phyloP scores from a whole-genome alignment of 164 flowering plant species.

The Dillenia suffruticosa region DNA sequence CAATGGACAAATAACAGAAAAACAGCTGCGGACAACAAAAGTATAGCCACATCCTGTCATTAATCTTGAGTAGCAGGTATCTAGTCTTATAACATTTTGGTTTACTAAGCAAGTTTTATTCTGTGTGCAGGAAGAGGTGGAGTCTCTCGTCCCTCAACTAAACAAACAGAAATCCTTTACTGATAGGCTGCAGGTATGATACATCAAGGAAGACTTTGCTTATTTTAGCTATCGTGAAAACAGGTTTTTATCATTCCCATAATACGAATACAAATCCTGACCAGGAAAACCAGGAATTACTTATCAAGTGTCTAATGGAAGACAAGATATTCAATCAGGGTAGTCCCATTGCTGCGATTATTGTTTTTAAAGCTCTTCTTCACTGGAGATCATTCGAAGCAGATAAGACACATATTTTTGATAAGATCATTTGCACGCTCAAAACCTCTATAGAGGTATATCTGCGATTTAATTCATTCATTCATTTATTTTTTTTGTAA shows the following conservation, averaged over 20 bases:
- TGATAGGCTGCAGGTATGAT: conserved; percentile 66
- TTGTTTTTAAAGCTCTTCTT: conserved; percentile 61
- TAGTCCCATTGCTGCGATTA: conserved; percentile 60
- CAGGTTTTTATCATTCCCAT: background rate
- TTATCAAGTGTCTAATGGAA: conserved; percentile 67
- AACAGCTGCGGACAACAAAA: conserved; percentile 28
- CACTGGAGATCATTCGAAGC: conserved; percentile 90
- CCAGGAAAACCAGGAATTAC: conserved; percentile 71
- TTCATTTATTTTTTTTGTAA: too few relatives aligned
- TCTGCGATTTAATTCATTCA: too few relatives aligned
- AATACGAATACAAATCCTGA: background rate
- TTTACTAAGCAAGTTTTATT: background rate
- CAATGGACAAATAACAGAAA: conserved; percentile 43
- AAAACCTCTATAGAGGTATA: conserved; percentile 58
- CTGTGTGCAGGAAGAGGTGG: conserved; percentile 36
- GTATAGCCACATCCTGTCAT: conserved; percentile 19
- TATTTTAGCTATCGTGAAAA: background rate
- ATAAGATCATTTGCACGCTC: conserved; percentile 60
- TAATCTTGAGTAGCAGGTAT: background rate
- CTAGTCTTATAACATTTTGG: too few relatives aligned
- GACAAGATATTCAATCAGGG: conserved; percentile 56
- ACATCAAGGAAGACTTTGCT: background rate
- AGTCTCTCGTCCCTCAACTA: conserved; percentile 22
- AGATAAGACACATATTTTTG: conserved; percentile 75
- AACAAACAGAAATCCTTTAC: conserved; percentile 69